phyloP scores from a whole-genome alignment of 768 basidiomycete genomes.

The Lactifluus subvellereus region DNA sequence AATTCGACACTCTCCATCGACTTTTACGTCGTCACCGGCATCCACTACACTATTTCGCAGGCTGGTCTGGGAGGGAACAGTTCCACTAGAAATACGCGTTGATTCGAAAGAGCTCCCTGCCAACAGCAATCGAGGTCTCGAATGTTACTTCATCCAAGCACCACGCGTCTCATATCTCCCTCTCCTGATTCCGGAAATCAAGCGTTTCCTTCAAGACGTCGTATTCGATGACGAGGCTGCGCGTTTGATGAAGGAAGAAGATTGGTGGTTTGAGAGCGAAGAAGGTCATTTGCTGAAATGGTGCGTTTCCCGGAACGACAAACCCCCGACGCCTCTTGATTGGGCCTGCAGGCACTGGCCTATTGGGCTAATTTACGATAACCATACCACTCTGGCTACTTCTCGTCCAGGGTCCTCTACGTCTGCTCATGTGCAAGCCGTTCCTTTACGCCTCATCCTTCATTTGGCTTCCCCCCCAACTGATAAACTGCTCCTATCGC shows the following conservation, averaged over 20 bases:
- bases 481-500: conserved; percentile 78
- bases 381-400: conserved; percentile 60
- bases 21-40: conserved; percentile 44
- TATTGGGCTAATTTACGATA: conserved; percentile 90
- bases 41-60: conserved; percentile 79
- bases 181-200: conserved; percentile 81
- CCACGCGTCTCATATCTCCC: conserved; percentile 93
- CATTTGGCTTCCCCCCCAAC: conserved; percentile 85
- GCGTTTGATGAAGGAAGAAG: conserved; percentile 72
- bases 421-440: conserved; percentile 39
- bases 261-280: conserved; percentile 97
- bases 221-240: conserved; percentile 85
- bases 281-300: conserved; percentile 81
- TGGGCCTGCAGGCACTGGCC: conserved; percentile 84
- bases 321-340: background rate
- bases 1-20: conserved; percentile 36
- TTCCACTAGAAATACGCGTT: conserved; percentile 84
- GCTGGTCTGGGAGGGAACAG: conserved; percentile 86
- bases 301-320: conserved; percentile 36
- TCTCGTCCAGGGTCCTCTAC: conserved; percentile 38
- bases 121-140: conserved; percentile 82
- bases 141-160: conserved; percentile 87
- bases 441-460: conserved; percentile 72
- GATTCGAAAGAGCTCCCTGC: conserved; percentile 87
- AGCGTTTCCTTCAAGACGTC: conserved; percentile 83